A percentile compares a stretch with the other conserved stretches of the same genome.
Conservation (phyloP, 371 early-diverging fungal species). For the Hamiltosporidium magnivora region DNA sequence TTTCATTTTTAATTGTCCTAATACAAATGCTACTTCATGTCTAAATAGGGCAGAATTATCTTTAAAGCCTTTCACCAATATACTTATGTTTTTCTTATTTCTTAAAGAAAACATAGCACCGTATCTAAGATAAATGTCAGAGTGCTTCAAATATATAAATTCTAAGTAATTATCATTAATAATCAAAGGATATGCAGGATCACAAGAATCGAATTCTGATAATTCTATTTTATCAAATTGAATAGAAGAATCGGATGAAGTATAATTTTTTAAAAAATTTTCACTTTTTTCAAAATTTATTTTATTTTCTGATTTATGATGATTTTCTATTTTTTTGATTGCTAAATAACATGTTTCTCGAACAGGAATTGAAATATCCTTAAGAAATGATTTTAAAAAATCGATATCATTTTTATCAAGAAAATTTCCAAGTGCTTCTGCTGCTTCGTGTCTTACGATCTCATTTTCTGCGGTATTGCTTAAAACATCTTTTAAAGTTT, state of each 20-base stretch:
- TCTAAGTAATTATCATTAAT: background rate
- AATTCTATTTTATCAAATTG: constrained; percentile 4
- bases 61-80: constrained; percentile 70
- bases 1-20: constrained; percentile 89
- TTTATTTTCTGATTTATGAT: background rate
- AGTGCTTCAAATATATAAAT: background rate
- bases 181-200: constrained; percentile 47
- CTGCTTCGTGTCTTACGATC: constrained; percentile 90
- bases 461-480: constrained; percentile 64
- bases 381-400: constrained; percentile 23
- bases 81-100: constrained; percentile 72
- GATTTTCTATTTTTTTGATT: constrained; percentile 59
- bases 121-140: constrained; percentile 61
- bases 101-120: constrained; percentile 92
- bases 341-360: constrained; percentile 82
- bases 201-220: constrained; percentile 39
- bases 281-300: constrained; percentile 2
- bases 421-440: constrained; percentile 50
- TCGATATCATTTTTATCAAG: constrained; percentile 16
- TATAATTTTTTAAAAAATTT: too few species aligned
- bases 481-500: constrained; percentile 62
- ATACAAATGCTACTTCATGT: constrained; percentile 89
- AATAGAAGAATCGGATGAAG: background rate
- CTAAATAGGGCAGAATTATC: constrained; percentile 67
- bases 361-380: constrained; percentile 51